Conservation (phyloP, 202 grass and related monocot genomes). For the Digitaria exilis region DNA sequence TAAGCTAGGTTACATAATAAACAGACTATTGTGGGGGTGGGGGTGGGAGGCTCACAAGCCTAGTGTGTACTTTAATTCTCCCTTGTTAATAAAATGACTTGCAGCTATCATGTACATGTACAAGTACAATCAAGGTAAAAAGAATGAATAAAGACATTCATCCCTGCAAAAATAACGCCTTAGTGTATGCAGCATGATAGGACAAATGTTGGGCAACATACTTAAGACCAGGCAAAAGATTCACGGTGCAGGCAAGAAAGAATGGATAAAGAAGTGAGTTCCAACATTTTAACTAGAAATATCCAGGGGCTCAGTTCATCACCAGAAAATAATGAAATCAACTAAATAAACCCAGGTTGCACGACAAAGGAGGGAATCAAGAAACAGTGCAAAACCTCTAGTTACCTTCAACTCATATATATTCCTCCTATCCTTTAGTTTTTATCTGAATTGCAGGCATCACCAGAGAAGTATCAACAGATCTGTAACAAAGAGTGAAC, state of each 20-base stretch:
- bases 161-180: neutral
- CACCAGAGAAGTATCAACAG: slow-evolving; percentile 3
- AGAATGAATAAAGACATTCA: neutral
- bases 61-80: too few relatives aligned
- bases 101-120: neutral
- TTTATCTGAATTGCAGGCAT: neutral
- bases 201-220: neutral
- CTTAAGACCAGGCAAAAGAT: neutral
- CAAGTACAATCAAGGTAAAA: neutral
- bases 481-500: slow-evolving; percentile 12
- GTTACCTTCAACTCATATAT: slow-evolving; percentile 7
- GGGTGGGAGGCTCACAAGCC: too few relatives aligned
- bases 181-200: slow-evolving; percentile 26
- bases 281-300: neutral
- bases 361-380: neutral
- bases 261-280: neutral
- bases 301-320: neutral
- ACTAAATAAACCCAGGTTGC: neutral
- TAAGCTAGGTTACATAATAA: neutral
- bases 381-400: slow-evolving; percentile 21
- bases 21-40: neutral
- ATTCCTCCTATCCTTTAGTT: neutral
- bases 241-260: neutral
- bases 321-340: slow-evolving; percentile 6
- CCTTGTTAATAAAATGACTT: neutral